These are phyloP conservation scores for Jamesozyma piceae DNA, from an alignment of 805 yeast genomes.

Conservation along the genomic window DNA sequence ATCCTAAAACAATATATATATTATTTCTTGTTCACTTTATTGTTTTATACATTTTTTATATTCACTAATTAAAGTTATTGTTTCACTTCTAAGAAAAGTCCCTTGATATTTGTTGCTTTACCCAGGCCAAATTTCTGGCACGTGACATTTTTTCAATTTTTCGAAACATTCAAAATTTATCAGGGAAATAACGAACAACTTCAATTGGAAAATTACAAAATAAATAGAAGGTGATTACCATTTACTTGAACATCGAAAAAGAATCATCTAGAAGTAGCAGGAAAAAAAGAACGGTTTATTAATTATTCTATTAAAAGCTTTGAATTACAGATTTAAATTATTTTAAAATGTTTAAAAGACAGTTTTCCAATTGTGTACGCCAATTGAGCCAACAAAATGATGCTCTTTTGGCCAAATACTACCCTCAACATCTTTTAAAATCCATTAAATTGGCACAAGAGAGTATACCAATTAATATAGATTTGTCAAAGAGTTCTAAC, in stretches of 20 bases:
- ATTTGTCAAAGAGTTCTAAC: not conserved
- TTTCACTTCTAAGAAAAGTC: too few species aligned
- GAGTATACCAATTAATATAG: slow-evolving; percentile 38
- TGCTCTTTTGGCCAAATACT: slow-evolving; percentile 52
- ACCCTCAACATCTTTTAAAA: slow-evolving; percentile 71
- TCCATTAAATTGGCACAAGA: slow-evolving; percentile 77
- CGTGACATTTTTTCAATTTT: not conserved
- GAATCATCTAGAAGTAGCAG: too few species aligned
- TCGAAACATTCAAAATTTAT: not conserved
- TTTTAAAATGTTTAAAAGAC: slow-evolving; percentile 14
- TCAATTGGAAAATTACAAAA: not conserved
- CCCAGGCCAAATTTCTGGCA: too few species aligned
- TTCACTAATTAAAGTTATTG: too few species aligned
- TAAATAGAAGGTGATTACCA: not conserved
- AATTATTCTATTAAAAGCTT: not conserved
- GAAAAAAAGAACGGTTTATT: not conserved
- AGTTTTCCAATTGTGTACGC: slow-evolving; percentile 11
- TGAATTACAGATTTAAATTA: not conserved
- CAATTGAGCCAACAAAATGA: slow-evolving; percentile 21
- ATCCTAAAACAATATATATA: too few species aligned
- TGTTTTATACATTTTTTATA: too few species aligned
- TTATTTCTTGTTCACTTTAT: too few species aligned
- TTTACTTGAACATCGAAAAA: too few species aligned
- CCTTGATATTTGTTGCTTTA: too few species aligned
- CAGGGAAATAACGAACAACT: not conserved